Base-by-base conservation (phyloP, 805 yeast genomes). In the Sugiyamaella smithiae region DNA sequence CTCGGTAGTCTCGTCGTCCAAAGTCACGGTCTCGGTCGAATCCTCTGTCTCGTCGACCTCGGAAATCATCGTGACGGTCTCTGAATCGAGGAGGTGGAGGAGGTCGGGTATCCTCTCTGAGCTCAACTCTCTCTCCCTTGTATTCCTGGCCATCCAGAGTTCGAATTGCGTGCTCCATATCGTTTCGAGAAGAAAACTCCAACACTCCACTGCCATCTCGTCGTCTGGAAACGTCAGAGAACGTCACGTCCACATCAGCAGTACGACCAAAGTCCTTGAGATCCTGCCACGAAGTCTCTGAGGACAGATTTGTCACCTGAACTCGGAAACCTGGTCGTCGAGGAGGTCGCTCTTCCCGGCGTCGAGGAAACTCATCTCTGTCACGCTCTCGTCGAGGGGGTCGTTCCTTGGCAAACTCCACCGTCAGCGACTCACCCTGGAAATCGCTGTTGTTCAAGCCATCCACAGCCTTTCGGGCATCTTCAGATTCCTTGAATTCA, bases 91-190 rank as follows among this genome's bases (percentile, higher is more conserved):
- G 55, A 36, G 80, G 60, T 65, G 65, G 61, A 14, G 67, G 65
- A 16, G 66, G 65, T 9, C 59, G 52, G 35, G 61, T 77, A 62
- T 88, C 97, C 70, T 81, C 87, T 73, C 82, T 88, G 46, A 89
- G 85, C 43, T 77, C 67, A 47, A 89, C 72, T 43, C 74, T 71
- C 46, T 78, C 66, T 57, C 89, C 96, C 65, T 79, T 78, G 74
- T 80, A 82, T 53, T 83, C 91, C 53, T 80, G 73, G 57, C 84
- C 86, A 66, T 82, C 82, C 60, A 87, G 74, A 64, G 80, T 78
- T 51, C 80, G 78, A 59, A 88, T 69, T 42, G 95, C 89, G 51
- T 75, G 76, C 45, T 76, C 81, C 66, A 88, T 73, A 60, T 86
- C 87, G 52, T 84, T 95, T 61, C 80, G 84, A 43, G 85, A 40